Evolutionary conservation across 306 rosid genomes (phyloP).

Genomic region (Rubus parviflorus): DNA sequence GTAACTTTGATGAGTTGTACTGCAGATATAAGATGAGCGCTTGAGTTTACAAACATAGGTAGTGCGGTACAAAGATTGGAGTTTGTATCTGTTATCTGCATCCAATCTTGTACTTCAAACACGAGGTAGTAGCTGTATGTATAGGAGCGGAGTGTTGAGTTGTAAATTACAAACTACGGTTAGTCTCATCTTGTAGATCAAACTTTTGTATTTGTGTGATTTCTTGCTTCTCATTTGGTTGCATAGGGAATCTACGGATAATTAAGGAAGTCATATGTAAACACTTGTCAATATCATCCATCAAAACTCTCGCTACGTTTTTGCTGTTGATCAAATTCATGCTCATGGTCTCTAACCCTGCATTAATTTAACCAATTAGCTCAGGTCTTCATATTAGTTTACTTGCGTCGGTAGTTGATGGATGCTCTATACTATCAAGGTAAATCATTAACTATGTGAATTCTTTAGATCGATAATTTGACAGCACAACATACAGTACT

Average conservation of each 20-base stretch:
- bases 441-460: not conserved
- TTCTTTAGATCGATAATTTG: not conserved
- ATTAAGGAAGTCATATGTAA: not conserved
- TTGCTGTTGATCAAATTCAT: not conserved
- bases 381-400: not conserved
- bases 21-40: conserved; percentile 15
- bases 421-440: not conserved
- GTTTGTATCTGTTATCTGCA: conserved; percentile 35
- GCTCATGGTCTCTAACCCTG: not conserved
- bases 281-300: not conserved
- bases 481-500: not conserved
- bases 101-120: conserved; percentile 27
- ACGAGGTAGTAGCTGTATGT: conserved; percentile 41
- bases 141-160: conserved; percentile 41
- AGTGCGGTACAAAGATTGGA: conserved; percentile 31
- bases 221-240: conserved; percentile 13
- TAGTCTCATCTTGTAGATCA: conserved; percentile 34
- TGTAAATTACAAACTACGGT: conserved; percentile 43
- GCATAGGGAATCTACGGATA: not conserved
- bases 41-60: conserved; percentile 12
- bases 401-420: not conserved
- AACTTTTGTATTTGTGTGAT: conserved; percentile 32
- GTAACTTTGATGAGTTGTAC: conserved; percentile 38
- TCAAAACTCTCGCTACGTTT: not conserved
- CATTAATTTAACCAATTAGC: not conserved